phyloP scores from a whole-genome alignment of 441 rosid species.

The Brassica balearica region DNA sequence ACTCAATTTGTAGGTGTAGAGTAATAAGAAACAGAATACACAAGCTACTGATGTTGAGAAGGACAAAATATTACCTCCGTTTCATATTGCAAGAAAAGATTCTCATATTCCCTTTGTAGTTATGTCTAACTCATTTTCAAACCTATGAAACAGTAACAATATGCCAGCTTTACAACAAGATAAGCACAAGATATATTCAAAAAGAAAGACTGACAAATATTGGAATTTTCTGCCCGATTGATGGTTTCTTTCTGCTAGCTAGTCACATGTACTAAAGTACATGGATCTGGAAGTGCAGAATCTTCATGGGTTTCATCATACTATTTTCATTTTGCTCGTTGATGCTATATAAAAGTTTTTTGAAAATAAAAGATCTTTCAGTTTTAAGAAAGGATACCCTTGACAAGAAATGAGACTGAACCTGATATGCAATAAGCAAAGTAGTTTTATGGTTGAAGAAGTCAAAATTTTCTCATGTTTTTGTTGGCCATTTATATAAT shows the following conservation, averaged over 20 bases:
- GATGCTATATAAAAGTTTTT: slow-evolving; percentile 50
- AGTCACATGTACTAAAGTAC: slow-evolving; percentile 75
- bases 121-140: slow-evolving; percentile 51
- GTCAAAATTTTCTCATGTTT: slow-evolving; percentile 20
- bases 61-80: slow-evolving; percentile 58
- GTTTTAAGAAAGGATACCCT: slow-evolving; percentile 59
- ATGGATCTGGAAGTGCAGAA: slow-evolving; percentile 59
- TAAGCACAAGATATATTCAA: slow-evolving; percentile 33
- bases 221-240: slow-evolving; percentile 56
- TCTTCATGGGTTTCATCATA: slow-evolving; percentile 47
- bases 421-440: slow-evolving; percentile 48
- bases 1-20: slow-evolving; percentile 54
- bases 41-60: slow-evolving; percentile 40
- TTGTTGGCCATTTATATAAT: slow-evolving; percentile 12
- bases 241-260: slow-evolving; percentile 76
- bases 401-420: slow-evolving; percentile 50
- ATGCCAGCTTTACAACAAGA: slow-evolving; percentile 40
- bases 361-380: slow-evolving; percentile 62
- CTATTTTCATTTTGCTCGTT: slow-evolving; percentile 52
- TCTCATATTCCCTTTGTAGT: slow-evolving; percentile 68
- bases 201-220: slow-evolving; percentile 59
- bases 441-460: slow-evolving; percentile 30
- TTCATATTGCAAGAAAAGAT: slow-evolving; percentile 61
- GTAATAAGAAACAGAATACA: slow-evolving; percentile 16
- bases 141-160: slow-evolving; percentile 54